Evolutionary conservation across 169 alveolate species (phyloP), one percentile per base, ranked within the genome.

Genomic region (Cryptosporidium sp.): DNA sequence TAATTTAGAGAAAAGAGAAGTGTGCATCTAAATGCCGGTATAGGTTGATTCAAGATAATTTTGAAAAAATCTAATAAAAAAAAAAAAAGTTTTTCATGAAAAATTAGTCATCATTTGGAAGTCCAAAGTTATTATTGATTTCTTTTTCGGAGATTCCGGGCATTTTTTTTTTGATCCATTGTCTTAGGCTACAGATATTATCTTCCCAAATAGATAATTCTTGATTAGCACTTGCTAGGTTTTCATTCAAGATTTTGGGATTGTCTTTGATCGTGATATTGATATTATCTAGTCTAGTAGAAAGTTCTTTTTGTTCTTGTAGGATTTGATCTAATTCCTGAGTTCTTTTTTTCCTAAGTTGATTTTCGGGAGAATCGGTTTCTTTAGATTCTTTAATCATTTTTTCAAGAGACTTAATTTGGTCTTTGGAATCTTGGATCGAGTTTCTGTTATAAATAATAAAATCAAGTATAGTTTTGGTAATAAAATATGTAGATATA

Each of bases 91-190:
- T 48, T 55, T 55, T 55, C 10, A 55, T 55, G 37, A 18, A 55
- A 26, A 23, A 8, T 37, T 43, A 80, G 16, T 80, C 74, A 5
- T 89, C 92, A 33, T 50, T 70, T 26, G 93, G 93, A 2, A 89
- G 58, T 29, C 92, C 92, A 51, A 89, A 89, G 45, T 89, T 86
- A 8, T 37, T 31, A 50, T 80, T 84, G 9, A 89, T 67, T n/a
- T 89, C 93, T 50, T 58, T 70, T 41, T 84, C 86, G 1, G 85
- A 33, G 10, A 89, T 23, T 55, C 86, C 86, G 1, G 93, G 93
- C 39, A 70, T 74, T 67, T 70, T 62, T 35, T 84, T 89, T 29
- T 70, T 69, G 43, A 89, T 74, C 73, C 86, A 89, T 10, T 62
- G 74, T 62, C 91, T 89, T 4, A 84, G 70, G 18, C 45, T 48